Evolutionary conservation across 2,329 filamentous ascomycete genomes (phyloP).

Genomic region (Paecilomyces sp.): DNA sequence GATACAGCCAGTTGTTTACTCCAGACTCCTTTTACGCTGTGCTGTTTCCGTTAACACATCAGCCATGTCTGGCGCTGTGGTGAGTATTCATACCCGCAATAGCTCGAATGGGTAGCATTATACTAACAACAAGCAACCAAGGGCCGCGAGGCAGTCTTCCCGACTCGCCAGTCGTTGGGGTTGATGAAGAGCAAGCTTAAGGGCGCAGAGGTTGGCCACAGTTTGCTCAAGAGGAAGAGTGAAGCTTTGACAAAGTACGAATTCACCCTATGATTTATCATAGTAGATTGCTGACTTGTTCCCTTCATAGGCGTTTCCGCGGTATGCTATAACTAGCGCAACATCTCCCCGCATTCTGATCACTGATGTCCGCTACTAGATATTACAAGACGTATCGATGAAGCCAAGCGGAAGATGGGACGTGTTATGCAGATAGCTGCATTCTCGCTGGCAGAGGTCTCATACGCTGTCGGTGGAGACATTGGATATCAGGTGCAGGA

Average conservation of each 20-base stretch:
- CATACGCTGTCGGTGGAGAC: constrained; percentile 90
- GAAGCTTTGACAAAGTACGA: constrained; percentile 92
- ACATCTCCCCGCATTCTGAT: constrained; percentile 14
- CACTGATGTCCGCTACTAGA: constrained; percentile 48
- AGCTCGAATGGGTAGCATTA: constrained; percentile 7
- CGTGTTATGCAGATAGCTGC: constrained; percentile 98
- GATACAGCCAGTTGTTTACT: background rate
- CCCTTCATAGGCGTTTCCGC: constrained; percentile 67
- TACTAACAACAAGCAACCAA: constrained; percentile 34
- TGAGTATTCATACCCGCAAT: constrained; percentile 12
- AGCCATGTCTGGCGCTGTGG: constrained; percentile 37
- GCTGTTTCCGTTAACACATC: constrained; percentile 11
- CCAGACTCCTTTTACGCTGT: background rate
- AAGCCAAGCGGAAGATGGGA: constrained; percentile 99
- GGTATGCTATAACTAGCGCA: constrained; percentile 46
- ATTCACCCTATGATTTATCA: constrained; percentile 5
- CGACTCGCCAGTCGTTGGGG: constrained; percentile 92
- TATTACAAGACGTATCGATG: constrained; percentile 93
- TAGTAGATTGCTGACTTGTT: constrained; percentile 11
- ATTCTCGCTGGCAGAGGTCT: constrained; percentile 94
- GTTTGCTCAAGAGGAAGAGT: constrained; percentile 92
- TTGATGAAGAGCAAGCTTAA: constrained; percentile 98
- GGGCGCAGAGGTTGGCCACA: constrained; percentile 85
- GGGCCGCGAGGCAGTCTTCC: constrained; percentile 95
- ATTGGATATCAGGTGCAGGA: constrained; percentile 98